Base-by-base conservation (phyloP, 305 asterid genomes). In the Rubia peregrina region DNA sequence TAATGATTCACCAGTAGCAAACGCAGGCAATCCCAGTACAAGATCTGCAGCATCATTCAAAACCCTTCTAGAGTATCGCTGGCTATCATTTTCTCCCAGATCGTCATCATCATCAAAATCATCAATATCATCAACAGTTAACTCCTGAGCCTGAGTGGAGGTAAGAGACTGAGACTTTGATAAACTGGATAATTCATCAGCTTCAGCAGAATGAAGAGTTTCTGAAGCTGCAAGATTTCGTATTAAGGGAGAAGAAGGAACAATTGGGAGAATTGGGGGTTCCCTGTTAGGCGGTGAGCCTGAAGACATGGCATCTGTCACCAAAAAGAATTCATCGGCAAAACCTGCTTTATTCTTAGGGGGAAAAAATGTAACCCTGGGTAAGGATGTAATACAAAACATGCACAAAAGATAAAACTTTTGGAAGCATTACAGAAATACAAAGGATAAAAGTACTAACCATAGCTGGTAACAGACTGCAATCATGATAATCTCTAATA, bases 21-120 rank as follows among this genome's bases (percentile, higher is more conserved):
- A 91, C 42, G 96, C 82, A 64, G 98, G 93, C 88, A 94, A 80
- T 76, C 82, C 89, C 60, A 86, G 78, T 56, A 84, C 93, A 81
- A 94, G 89, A 82, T 91, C 98, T 74, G 93, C 83, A 67, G 99
- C 95, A 80, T 91, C 99, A 85, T 91, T 89, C 61, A 89, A 84
- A 82, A 88, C 95, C 80, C 99, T 88, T 83, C 99, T 87, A 74
- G 99, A 91, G 84, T 94, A 94, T 77, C 89, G 81, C 65, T 70
- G 90, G 75, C 90, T 86, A 76, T 88, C 92, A 81, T 81, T 82
- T 84, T 86, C 96, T 48, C 83, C 89, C 65, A 92, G 42, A 77
- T 81, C 95, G 1, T 90, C 83, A 3, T 90, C 83, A 3, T 90
- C 83, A 70, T 82, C 99, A 75, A 91, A 83, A 81, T 91, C 98